phyloP scores from a whole-genome alignment of 2,329 filamentous ascomycete species.

The Fusarium subglutinans region DNA sequence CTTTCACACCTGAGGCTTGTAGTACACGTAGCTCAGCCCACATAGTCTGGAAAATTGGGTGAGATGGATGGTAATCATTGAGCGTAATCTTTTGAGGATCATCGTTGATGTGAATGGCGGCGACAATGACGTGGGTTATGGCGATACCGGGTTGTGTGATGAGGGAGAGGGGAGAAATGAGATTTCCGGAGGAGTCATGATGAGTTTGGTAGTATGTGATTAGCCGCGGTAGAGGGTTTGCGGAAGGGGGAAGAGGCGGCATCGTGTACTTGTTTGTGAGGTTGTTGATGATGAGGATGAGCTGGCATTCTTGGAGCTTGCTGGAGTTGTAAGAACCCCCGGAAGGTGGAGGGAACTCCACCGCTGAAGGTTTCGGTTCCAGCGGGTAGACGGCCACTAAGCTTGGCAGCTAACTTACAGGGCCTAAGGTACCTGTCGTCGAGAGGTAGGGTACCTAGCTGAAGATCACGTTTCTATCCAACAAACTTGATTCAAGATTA shows the following conservation, averaged over 20 bases:
- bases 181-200: conserved; percentile 54
- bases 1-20: conserved; percentile 77
- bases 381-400: conserved; percentile 24
- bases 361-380: background rate
- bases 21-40: conserved; percentile 82
- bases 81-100: conserved; percentile 73
- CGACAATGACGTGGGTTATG: conserved; percentile 84
- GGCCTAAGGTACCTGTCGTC: background rate
- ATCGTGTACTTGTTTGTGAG: conserved; percentile 28
- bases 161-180: conserved; percentile 64
- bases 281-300: conserved; percentile 5
- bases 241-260: conserved; percentile 45
- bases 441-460: background rate
- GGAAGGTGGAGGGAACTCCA: conserved; percentile 2
- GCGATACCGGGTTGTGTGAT: conserved; percentile 58
- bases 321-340: background rate
- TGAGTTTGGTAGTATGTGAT: conserved; percentile 66
- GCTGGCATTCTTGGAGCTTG: background rate
- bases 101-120: conserved; percentile 84
- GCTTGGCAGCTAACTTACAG: background rate
- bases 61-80: conserved; percentile 79
- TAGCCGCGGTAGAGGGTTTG: conserved; percentile 55
- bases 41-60: conserved; percentile 73
- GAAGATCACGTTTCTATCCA: background rate
- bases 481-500: background rate